These are phyloP conservation scores for Botryosphaeria dothidea DNA, from an alignment of 2,329 filamentous ascomycete genomes.

Conservation along the genomic window DNA sequence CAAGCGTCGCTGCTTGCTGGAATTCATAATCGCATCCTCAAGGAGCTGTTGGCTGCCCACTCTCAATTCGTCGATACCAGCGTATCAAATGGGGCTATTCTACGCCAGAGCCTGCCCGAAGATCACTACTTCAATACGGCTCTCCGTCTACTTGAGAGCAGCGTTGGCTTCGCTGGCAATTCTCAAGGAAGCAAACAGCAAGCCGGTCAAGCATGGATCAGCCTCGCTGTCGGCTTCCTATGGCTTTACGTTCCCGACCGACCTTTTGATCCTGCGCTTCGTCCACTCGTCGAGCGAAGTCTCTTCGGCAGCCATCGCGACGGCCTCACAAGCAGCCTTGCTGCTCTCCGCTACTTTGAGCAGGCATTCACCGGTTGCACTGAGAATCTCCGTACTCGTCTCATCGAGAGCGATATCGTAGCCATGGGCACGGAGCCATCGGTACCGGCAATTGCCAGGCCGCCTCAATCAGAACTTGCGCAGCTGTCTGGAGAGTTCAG, in stretches of 20 bases:
- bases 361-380: conserved; percentile 65
- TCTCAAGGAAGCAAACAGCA: not conserved
- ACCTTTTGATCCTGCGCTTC: conserved; percentile 76
- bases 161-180: not conserved
- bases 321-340: conserved; percentile 58
- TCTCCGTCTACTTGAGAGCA: conserved; percentile 8
- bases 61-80: not conserved
- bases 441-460: conserved; percentile 70
- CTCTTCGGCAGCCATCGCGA: conserved; percentile 58
- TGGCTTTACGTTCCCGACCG: conserved; percentile 83
- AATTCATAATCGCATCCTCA: conserved; percentile 29
- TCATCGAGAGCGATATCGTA: conserved; percentile 63
- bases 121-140: conserved; percentile 33
- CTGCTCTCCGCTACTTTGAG: conserved; percentile 67
- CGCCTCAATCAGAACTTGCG: conserved; percentile 65
- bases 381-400: conserved; percentile 65
- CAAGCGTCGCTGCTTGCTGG: conserved; percentile 30
- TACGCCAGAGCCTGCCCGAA: not conserved
- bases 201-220: conserved; percentile 65
- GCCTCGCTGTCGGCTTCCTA: conserved; percentile 73
- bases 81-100: not conserved
- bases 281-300: conserved; percentile 62
- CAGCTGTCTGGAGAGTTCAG: conserved; percentile 81
- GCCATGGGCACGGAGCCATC: conserved; percentile 67
- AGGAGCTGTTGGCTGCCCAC: conserved; percentile 29